Conservation (phyloP, 176 grass and related monocot species). For the Miscanthus lutarioriparius region DNA sequence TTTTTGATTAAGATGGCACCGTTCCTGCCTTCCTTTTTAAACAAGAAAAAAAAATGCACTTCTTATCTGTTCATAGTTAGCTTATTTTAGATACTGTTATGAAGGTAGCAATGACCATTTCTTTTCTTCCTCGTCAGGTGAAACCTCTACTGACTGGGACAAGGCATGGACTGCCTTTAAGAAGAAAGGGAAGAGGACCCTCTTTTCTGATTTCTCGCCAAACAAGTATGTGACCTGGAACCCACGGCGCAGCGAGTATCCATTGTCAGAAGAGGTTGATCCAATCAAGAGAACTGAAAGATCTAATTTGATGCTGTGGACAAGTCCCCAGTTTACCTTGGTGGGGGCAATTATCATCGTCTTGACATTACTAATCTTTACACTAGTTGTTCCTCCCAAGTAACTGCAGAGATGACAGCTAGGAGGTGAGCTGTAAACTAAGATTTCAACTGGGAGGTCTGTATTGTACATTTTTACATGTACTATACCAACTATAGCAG, state of each 20-base stretch:
- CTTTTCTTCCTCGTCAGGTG: conserved; percentile 45
- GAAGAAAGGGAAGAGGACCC: conserved; percentile 74
- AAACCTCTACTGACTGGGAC: conserved; percentile 86
- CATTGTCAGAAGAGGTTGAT: conserved; percentile 88
- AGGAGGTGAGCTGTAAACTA: conserved; percentile 24
- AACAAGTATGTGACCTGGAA: conserved; percentile 96
- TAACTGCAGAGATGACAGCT: conserved; percentile 48
- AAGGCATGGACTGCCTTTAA: conserved; percentile 80
- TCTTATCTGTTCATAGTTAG: background rate
- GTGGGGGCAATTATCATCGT: conserved; percentile 74
- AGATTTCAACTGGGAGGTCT: conserved; percentile 22
- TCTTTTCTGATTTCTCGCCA: conserved; percentile 78
- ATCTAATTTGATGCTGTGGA: conserved; percentile 84
- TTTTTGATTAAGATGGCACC: background rate
- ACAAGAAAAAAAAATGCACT: background rate
- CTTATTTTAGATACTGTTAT: background rate
- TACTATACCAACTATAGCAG: conserved; percentile 15
- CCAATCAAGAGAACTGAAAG: conserved; percentile 94
- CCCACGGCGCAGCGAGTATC: conserved; percentile 65
- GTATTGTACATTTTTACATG: conserved; percentile 41
- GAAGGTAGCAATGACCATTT: background rate
- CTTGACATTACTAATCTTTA: conserved; percentile 78
- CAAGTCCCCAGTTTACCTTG: conserved; percentile 90
- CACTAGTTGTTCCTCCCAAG: conserved; percentile 66
- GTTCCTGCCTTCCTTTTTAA: background rate